Evolutionary conservation across 192 early-diverging fungal species (phyloP), one percentile per base, ranked within the genome.

Genomic region (Cladochytrium replicatum): DNA sequence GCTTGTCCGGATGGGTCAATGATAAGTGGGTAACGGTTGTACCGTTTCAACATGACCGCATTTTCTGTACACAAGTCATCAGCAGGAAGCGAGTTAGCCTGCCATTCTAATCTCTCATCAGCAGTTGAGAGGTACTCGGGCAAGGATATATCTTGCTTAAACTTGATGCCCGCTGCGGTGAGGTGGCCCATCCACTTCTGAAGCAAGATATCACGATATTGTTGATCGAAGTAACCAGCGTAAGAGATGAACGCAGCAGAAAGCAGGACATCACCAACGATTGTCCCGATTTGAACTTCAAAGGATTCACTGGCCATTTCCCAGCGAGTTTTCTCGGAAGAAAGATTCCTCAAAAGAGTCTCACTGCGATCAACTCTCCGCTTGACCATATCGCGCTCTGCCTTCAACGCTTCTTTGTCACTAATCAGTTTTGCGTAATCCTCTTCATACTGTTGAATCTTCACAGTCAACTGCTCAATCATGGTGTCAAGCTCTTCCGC

Each of bases 1-100:
- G 94, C 94, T 43, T 95, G 84, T 38, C 92, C 93, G 11, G 92
- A 84, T 0, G 97, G 97, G 69, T 99, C 97, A 60, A 99, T 92
- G 48, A 99, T 76, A 34, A 99, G 74, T 40, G 97, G 93, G 62
- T 95, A 99, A 49, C 97, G 78, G 60, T 93, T 93, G 72, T 85
- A 91, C 9, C 86, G 80, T 50, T 88, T 79, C 31, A 99, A 69
- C 83, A 98, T 98, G 41, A 98, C 86, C 4, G 97, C 97, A 61
- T 99, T 99, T 72, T 99, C 95, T 45, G 85, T 87, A 57, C 89
- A 97, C 43, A 97, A 77, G 32, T 88, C 84, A 66, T 97, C 93
- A 3, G 87, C 76, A 6, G 93, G 86, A 26, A 98, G 71, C 3
- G 78, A 64, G 37, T 86, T 81, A 30, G 73, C 78, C 45, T 85